Evolutionary conservation across 2,329 filamentous ascomycete genomes (phyloP).

Genomic region (Microcera coccophila): DNA sequence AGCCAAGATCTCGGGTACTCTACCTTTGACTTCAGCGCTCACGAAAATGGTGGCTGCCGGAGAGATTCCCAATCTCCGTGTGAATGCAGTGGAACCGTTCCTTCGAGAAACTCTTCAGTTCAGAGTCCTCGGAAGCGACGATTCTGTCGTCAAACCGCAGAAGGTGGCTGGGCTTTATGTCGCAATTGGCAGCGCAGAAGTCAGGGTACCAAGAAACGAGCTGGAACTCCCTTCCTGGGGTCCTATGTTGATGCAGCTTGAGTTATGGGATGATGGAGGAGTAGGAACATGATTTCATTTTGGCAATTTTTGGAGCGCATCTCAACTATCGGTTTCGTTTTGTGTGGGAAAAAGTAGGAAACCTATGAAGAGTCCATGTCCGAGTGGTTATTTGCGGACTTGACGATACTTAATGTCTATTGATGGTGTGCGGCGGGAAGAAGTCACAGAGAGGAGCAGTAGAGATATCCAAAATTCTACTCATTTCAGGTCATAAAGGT

Average conservation of each 20-base stretch:
- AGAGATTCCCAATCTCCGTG: slow-evolving; percentile 36
- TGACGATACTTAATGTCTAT: slow-evolving; percentile 1
- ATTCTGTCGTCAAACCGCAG: slow-evolving; percentile 22
- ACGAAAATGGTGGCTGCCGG: slow-evolving; percentile 39
- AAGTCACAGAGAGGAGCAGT: too few relatives aligned
- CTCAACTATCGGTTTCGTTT: neutral
- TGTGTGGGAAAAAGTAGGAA: too few relatives aligned
- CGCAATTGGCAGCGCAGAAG: slow-evolving; percentile 29
- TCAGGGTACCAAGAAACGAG: slow-evolving; percentile 23
- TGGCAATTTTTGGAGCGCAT: neutral
- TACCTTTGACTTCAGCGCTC: slow-evolving; percentile 50
- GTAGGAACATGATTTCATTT: neutral
- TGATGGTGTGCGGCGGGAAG: neutral
- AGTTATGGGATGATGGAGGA: slow-evolving; percentile 26
- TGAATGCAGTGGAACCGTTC: slow-evolving; percentile 37
- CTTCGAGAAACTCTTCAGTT: slow-evolving; percentile 38
- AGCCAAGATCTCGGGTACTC: slow-evolving; percentile 43
- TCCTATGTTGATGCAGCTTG: slow-evolving; percentile 16
- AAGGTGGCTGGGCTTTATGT: slow-evolving; percentile 30
- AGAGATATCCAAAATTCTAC: too few relatives aligned
- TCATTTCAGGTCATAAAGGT: too few relatives aligned
- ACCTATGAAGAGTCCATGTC: too few relatives aligned
- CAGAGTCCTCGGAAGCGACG: slow-evolving; percentile 26
- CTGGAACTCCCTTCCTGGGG: slow-evolving; percentile 30
- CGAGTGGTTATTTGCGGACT: neutral